phyloP scores from a whole-genome alignment of 768 basidiomycete species.

The Lyophyllum atratum region DNA sequence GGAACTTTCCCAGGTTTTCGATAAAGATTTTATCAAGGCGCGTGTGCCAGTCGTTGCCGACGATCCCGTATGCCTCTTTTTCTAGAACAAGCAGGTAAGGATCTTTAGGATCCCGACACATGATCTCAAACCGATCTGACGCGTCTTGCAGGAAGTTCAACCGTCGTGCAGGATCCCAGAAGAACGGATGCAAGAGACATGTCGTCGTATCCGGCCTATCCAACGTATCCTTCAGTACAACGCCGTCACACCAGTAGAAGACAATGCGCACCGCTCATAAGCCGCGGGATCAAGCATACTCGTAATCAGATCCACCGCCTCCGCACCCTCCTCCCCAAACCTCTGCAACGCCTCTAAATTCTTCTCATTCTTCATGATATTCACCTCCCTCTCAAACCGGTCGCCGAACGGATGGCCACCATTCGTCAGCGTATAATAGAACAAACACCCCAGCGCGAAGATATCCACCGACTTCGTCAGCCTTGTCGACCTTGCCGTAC shows the following conservation, averaged over 20 bases:
- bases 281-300: conserved; percentile 82
- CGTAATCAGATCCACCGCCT: conserved; percentile 80
- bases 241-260: background rate
- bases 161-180: conserved; percentile 89
- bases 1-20: conserved; percentile 94
- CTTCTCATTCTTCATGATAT: conserved; percentile 85
- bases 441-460: conserved; percentile 93
- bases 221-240: background rate
- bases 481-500: conserved; percentile 54
- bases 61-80: conserved; percentile 62
- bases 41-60: conserved; percentile 90
- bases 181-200: conserved; percentile 93
- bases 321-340: conserved; percentile 93
- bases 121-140: conserved; percentile 96
- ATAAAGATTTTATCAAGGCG: conserved; percentile 87
- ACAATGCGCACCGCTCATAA: conserved; percentile 58
- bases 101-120: conserved; percentile 91
- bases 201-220: conserved; percentile 83
- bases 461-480: conserved; percentile 96
- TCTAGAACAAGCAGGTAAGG: conserved; percentile 76
- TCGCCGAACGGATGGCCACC: conserved; percentile 96
- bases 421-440: conserved; percentile 88
- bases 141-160: conserved; percentile 96
- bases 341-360: conserved; percentile 68
- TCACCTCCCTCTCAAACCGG: conserved; percentile 89